phyloP scores from a whole-genome alignment of 495 filamentous ascomycete genomes.

The Penicillium alfredii region DNA sequence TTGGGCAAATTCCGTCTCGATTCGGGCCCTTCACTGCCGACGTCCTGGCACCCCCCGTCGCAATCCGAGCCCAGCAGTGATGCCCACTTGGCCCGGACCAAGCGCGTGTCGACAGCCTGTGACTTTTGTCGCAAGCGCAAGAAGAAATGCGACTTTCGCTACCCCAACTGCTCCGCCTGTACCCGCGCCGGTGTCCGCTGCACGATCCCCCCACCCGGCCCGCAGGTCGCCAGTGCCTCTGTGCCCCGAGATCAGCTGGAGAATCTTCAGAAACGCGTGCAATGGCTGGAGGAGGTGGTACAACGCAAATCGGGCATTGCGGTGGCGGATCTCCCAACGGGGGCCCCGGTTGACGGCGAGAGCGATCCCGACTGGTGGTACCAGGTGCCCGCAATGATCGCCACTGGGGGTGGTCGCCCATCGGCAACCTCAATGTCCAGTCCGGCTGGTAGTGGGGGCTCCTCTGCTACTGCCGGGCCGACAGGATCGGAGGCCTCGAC shows the following conservation, averaged over 20 bases:
- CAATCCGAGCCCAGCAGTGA: slow-evolving; percentile 6
- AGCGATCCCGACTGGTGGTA: slow-evolving; percentile 40
- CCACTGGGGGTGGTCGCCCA: slow-evolving; percentile 21
- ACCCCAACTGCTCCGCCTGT: slow-evolving; percentile 49
- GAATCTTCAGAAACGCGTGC: slow-evolving; percentile 47
- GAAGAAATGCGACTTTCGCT: slow-evolving; percentile 51
- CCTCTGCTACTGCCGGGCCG: slow-evolving; percentile 15
- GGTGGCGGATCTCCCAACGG: slow-evolving; percentile 31
- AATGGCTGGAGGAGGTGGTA: slow-evolving; percentile 44
- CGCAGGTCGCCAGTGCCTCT: slow-evolving; percentile 37
- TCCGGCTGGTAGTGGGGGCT: slow-evolving; percentile 20
- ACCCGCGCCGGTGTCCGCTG: slow-evolving; percentile 47
- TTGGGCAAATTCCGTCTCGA: slow-evolving; percentile 43
- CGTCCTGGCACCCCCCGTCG: slow-evolving; percentile 10
- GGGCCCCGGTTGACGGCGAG: slow-evolving; percentile 32
- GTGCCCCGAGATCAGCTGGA: slow-evolving; percentile 46
- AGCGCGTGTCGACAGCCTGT: slow-evolving; percentile 45
- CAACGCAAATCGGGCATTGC: slow-evolving; percentile 34
- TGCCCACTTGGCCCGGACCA: slow-evolving; percentile 23
- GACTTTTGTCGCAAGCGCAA: slow-evolving; percentile 50
- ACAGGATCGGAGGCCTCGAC: slow-evolving; percentile 18
- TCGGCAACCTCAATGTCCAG: slow-evolving; percentile 16
- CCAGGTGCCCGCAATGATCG: slow-evolving; percentile 38
- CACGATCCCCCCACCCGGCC: slow-evolving; percentile 40
- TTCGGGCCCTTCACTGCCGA: slow-evolving; percentile 14